Percentiles rank a stretch among this genome's conserved stretches.
These are phyloP conservation scores for Aspergillus taichungensis DNA, from an alignment of 495 filamentous ascomycete genomes.

Conservation along the genomic window DNA sequence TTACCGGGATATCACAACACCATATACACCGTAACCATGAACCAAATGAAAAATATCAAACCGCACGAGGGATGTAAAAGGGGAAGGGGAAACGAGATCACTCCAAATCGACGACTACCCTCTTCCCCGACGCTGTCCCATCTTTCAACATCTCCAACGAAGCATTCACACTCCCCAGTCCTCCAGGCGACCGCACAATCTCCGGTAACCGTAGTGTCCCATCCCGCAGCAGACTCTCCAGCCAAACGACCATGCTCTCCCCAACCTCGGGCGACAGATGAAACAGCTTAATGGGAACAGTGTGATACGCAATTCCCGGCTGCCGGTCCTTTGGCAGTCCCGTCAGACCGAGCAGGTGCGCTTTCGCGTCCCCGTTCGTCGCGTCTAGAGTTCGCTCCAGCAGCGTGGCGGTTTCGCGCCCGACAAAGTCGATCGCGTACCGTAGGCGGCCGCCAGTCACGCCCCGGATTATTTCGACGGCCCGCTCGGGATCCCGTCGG, in stretches of 20 bases:
- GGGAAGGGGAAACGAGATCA: not conserved
- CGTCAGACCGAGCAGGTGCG: constrained; percentile 55
- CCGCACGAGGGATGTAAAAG: no score
- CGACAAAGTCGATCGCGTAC: constrained; percentile 56
- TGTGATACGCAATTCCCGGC: constrained; percentile 43
- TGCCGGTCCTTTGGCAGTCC: constrained; percentile 47
- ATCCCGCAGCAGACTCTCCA: constrained; percentile 46
- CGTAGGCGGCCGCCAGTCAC: constrained; percentile 45
- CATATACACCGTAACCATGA: no score
- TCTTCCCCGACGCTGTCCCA: constrained; percentile 49
- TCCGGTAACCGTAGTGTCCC: constrained; percentile 45
- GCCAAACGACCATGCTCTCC: constrained; percentile 47
- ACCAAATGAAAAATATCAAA: no score
- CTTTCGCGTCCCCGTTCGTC: constrained; percentile 11
- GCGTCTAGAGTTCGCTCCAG: constrained; percentile 38
- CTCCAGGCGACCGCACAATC: constrained; percentile 48
- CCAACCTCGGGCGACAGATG: constrained; percentile 51
- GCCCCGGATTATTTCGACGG: constrained; percentile 49
- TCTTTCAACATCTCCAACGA: constrained; percentile 50
- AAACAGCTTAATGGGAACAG: constrained; percentile 61
- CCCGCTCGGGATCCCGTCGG: constrained; percentile 47
- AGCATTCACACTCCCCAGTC: constrained; percentile 52
- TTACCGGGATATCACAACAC: no score
- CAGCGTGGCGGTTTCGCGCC: constrained; percentile 45
- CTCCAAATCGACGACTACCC: constrained; percentile 45